These are phyloP conservation scores for Debaryomyces coudertii DNA, from an alignment of 1,139 yeast species.

Conservation along the genomic window DNA sequence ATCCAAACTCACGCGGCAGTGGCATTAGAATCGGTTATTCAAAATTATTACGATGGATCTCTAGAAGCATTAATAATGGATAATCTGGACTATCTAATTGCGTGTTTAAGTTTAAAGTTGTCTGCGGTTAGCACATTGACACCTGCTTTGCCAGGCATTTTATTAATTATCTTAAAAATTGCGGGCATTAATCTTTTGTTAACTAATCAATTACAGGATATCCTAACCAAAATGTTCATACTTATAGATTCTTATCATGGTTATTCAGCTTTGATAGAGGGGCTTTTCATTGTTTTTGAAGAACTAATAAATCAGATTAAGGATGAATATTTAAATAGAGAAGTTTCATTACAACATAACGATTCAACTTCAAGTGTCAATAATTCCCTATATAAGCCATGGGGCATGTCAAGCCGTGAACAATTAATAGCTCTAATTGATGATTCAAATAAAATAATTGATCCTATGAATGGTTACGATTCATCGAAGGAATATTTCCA, in stretches of 20 bases:
- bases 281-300: slow-evolving; percentile 72
- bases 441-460: slow-evolving; percentile 38
- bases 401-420: slow-evolving; percentile 52
- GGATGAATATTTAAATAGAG: slow-evolving; percentile 33
- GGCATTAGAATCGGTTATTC: slow-evolving; percentile 44
- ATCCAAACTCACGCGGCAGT: slow-evolving; percentile 36
- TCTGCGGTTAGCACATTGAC: slow-evolving; percentile 66
- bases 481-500: slow-evolving; percentile 38
- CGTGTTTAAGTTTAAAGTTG: slow-evolving; percentile 68
- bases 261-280: slow-evolving; percentile 69
- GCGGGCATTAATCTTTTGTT: slow-evolving; percentile 66
- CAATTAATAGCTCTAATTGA: slow-evolving; percentile 47
- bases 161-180: slow-evolving; percentile 65
- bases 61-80: slow-evolving; percentile 57
- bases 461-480: slow-evolving; percentile 34
- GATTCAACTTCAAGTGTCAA: slow-evolving; percentile 15
- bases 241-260: slow-evolving; percentile 85
- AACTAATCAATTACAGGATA: slow-evolving; percentile 65
- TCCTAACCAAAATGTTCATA: slow-evolving; percentile 72
- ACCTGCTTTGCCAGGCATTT: slow-evolving; percentile 71
- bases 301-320: slow-evolving; percentile 61
- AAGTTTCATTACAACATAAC: slow-evolving; percentile 19
- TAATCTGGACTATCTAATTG: slow-evolving; percentile 81
- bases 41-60: slow-evolving; percentile 58
- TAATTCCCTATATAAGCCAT: slow-evolving; percentile 44